Percentiles rank a stretch among this genome's conserved stretches.
These are phyloP conservation scores for Fusarium mundagurra DNA, from an alignment of 2,329 filamentous ascomycete genomes.

Conservation along the genomic window DNA sequence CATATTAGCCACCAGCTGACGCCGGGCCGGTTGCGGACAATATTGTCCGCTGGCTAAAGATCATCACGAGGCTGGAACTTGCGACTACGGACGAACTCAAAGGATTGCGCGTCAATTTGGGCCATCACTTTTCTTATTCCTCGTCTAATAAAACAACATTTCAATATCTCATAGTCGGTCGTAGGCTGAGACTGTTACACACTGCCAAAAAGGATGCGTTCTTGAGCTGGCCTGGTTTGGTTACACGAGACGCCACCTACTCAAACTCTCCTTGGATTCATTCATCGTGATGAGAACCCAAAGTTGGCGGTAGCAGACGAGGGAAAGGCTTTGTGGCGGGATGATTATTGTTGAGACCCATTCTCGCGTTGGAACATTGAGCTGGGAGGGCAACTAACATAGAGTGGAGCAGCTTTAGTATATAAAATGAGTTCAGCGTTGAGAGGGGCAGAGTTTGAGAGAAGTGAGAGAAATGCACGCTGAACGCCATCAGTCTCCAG, in stretches of 20 bases:
- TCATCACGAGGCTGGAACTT: neutral
- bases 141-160: neutral
- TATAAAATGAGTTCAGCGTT: fast-evolving
- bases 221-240: neutral
- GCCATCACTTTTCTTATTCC: fast-evolving
- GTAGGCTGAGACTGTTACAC: neutral
- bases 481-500: fast-evolving
- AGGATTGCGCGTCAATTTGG: neutral
- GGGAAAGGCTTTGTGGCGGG: fast-evolving
- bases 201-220: neutral
- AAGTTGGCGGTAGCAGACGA: fast-evolving
- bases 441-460: fast-evolving
- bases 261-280: neutral
- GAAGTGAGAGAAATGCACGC: fast-evolving
- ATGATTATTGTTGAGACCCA: fast-evolving
- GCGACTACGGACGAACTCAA: neutral
- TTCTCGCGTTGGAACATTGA: fast-evolving
- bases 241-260: neutral
- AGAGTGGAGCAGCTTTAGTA: neutral
- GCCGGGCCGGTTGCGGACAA: neutral
- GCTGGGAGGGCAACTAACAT: neutral
- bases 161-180: neutral
- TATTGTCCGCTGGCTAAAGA: neutral
- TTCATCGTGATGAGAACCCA: too few relatives aligned
- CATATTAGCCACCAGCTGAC: neutral